Conservation (phyloP, 345 rosid genomes). For the Lumnitzera racemosa region DNA sequence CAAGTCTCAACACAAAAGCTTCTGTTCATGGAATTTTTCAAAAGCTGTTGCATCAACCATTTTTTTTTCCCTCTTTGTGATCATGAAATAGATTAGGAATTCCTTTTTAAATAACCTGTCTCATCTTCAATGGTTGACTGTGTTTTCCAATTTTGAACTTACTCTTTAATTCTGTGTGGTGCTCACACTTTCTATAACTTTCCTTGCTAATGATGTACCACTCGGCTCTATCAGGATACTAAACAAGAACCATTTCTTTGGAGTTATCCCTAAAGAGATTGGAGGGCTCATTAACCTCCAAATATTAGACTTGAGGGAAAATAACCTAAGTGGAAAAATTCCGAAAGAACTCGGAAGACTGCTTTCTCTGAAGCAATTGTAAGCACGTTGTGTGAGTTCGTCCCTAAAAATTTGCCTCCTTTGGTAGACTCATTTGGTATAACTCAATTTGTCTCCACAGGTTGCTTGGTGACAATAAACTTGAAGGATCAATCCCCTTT, state of each 20-base stretch:
- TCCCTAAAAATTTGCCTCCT: too few species aligned
- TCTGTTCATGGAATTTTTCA: too few species aligned
- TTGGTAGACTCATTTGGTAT: too few species aligned
- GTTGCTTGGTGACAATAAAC: conserved; percentile 64
- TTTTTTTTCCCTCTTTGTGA: too few species aligned
- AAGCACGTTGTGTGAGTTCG: conserved; percentile 17
- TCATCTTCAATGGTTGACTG: too few species aligned
- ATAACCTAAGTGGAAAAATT: conserved; percentile 57
- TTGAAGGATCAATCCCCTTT: conserved; percentile 42
- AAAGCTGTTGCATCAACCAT: too few species aligned
- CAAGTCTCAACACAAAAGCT: too few species aligned
- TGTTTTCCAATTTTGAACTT: too few species aligned
- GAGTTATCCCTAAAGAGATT: conserved; percentile 63
- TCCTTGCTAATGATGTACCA: background rate
- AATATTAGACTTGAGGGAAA: conserved; percentile 63
- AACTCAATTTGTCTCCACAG: conserved; percentile 23
- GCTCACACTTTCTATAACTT: background rate
- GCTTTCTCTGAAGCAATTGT: conserved; percentile 56
- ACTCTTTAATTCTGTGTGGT: too few species aligned
- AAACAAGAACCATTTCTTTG: conserved; percentile 47
- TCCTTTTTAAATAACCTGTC: too few species aligned
- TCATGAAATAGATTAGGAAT: too few species aligned
- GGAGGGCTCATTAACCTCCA: conserved; percentile 46
- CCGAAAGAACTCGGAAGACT: conserved; percentile 46
- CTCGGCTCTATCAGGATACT: conserved; percentile 33